A percentile compares a stretch with the other conserved stretches of the same genome.
Conservation (phyloP, 768 basidiomycete genomes). For the Agaricus subrufescens region DNA sequence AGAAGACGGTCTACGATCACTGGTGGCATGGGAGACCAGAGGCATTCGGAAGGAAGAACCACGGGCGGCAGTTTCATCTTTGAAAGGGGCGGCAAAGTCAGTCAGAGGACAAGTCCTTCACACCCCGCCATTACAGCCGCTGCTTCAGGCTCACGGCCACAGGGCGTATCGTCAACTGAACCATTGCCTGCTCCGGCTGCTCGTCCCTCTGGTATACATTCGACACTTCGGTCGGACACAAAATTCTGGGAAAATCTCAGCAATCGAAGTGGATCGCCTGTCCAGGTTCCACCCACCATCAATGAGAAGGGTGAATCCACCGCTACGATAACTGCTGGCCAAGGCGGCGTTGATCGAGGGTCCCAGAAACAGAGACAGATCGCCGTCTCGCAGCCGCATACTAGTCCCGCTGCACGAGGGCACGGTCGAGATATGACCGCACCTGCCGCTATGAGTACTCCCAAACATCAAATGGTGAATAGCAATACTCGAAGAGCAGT, state of each 20-base stretch:
- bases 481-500: neutral
- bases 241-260: constrained; percentile 3
- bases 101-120: constrained; percentile 17
- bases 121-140: neutral
- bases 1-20: neutral
- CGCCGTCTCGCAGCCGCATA: neutral
- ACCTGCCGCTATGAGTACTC: neutral
- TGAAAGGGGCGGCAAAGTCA: constrained; percentile 7
- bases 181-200: neutral
- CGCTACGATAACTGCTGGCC: neutral
- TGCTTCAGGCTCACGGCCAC: neutral
- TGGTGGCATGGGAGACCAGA: neutral
- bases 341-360: neutral
- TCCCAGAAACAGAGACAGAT: neutral
- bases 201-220: neutral
- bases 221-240: neutral
- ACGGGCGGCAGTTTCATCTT: neutral
- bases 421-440: neutral
- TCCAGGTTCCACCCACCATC: neutral
- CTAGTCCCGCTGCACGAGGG: too few species aligned
- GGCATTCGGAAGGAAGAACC: neutral
- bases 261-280: neutral
- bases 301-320: neutral
- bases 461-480: too few species aligned
- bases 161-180: neutral